A percentile compares a stretch with the other conserved stretches of the same genome.
phyloP scores from a whole-genome alignment of 192 early-diverging fungal species.

The Gigaspora rosea region DNA sequence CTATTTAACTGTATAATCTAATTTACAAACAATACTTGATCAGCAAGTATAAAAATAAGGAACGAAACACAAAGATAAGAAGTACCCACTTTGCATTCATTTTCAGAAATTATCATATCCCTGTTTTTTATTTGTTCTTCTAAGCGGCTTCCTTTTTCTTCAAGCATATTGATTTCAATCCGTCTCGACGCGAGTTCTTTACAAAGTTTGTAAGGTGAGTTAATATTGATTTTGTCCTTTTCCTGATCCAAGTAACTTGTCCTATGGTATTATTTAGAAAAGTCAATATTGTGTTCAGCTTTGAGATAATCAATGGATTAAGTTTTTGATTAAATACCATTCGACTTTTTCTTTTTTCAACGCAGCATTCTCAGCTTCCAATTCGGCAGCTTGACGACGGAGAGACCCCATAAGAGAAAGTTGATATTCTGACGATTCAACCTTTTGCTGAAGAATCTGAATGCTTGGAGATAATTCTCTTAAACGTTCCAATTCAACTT shows the following conservation, averaged over 20 bases:
- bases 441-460: constrained; percentile 3
- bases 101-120: neutral
- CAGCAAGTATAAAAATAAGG: neutral
- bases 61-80: neutral
- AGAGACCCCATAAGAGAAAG: neutral
- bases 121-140: constrained; percentile 15
- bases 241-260: neutral
- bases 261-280: neutral
- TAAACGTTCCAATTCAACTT: neutral
- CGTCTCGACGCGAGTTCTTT: constrained; percentile 1
- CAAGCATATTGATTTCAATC: constrained; percentile 11
- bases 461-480: constrained; percentile 15
- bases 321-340: constrained; percentile 4
- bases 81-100: constrained; percentile 14
- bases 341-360: constrained; percentile 21
- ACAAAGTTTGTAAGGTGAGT: constrained; percentile 13
- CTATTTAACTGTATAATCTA: constrained; percentile 2
- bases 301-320: neutral
- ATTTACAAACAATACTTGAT: neutral
- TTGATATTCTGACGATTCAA: neutral
- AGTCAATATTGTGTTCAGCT: neutral
- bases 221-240: neutral
- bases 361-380: constrained; percentile 20
- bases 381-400: neutral
- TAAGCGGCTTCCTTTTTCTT: neutral